A percentile compares a stretch with the other conserved stretches of the same genome.
Conservation (phyloP, 345 rosid species). For the Durio zibethinus region DNA sequence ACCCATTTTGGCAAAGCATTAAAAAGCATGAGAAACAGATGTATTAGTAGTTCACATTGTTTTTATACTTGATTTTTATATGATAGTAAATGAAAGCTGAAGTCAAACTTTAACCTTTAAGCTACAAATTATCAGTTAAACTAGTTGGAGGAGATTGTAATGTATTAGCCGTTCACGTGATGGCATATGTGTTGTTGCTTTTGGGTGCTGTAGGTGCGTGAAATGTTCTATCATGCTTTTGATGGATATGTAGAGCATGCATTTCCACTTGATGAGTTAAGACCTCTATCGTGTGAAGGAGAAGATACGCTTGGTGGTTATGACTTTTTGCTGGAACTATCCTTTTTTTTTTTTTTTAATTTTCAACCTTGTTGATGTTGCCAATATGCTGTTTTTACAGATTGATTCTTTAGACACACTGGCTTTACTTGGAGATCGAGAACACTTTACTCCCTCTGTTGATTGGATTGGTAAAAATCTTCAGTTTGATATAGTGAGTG, state of each 20-base stretch:
- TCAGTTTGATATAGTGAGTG: conserved; percentile 97
- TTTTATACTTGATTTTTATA: not conserved
- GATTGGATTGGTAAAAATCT: conserved; percentile 98
- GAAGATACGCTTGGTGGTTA: conserved; percentile 95
- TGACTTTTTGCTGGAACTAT: conserved; percentile 83
- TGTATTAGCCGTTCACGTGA: not conserved
- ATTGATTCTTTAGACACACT: conserved; percentile 89
- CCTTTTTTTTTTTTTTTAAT: conserved; percentile 3
- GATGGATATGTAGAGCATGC: conserved; percentile 96
- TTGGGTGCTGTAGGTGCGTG: conserved; percentile 58
- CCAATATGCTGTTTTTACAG: conserved; percentile 33
- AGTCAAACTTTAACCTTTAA: not conserved
- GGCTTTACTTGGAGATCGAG: conserved; percentile 84
- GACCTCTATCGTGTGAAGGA: conserved; percentile 83
- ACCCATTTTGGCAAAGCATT: not conserved
- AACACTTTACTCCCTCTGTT: conserved; percentile 69
- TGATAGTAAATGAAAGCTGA: conserved; percentile 1
- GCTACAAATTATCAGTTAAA: not conserved
- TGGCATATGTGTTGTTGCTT: not conserved
- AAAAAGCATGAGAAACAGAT: not conserved
- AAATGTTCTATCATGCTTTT: conserved; percentile 97
- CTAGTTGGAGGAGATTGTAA: not conserved
- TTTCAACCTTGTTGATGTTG: no score
- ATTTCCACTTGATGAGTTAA: conserved; percentile 90
- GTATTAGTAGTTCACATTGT: not conserved